Evolutionary conservation across 306 rosid species (phyloP).

Genomic region (Glycine tomentella): DNA sequence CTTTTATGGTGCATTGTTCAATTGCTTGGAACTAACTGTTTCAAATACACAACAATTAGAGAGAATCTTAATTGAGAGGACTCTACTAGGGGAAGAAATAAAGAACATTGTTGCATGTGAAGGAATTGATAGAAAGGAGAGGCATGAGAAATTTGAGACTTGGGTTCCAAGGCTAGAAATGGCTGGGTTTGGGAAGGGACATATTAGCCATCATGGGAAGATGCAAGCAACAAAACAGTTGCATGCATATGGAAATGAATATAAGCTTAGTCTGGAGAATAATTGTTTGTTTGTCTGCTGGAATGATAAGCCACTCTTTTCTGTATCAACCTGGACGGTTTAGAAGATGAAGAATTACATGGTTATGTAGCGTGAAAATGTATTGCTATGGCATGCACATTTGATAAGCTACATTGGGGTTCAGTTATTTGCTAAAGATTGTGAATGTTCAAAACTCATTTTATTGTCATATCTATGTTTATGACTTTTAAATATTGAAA

Average conservation of each 20-base stretch:
- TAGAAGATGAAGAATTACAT: constrained; percentile 37
- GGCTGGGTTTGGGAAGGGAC: constrained; percentile 66
- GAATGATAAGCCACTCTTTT: constrained; percentile 68
- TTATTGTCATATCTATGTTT: background rate
- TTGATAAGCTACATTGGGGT: background rate
- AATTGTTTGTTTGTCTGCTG: constrained; percentile 67
- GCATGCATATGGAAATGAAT: constrained; percentile 52
- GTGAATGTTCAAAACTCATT: constrained; percentile 1
- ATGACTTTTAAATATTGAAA: background rate
- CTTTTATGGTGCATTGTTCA: constrained; percentile 67
- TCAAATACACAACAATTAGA: constrained; percentile 50
- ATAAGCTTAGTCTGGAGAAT: constrained; percentile 55
- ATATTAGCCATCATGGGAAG: constrained; percentile 56
- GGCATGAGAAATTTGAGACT: constrained; percentile 70
- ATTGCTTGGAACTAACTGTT: constrained; percentile 66
- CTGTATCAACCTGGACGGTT: constrained; percentile 67
- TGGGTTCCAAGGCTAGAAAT: constrained; percentile 71
- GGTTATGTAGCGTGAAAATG: background rate
- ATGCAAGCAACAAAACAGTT: constrained; percentile 49
- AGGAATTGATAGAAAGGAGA: constrained; percentile 68
- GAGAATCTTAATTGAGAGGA: constrained; percentile 65
- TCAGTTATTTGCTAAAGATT: background rate
- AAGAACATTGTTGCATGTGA: constrained; percentile 78
- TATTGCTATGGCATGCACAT: background rate
- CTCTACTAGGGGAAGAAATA: constrained; percentile 74